phyloP scores from a whole-genome alignment of 2,329 filamentous ascomycete species.

The Mycogone perniciosa region DNA sequence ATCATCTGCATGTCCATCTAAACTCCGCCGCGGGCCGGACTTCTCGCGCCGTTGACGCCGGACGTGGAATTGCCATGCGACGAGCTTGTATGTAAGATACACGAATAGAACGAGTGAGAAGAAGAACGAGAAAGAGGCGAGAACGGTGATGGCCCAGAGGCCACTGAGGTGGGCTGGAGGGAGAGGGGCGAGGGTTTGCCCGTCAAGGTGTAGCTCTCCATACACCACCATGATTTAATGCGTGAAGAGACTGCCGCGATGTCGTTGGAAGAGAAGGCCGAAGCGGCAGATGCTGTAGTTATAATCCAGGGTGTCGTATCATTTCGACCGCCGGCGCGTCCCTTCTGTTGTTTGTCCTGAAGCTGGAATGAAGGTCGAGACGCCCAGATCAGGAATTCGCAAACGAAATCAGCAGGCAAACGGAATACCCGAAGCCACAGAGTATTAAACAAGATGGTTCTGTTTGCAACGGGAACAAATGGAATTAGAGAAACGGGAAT shows the following conservation, averaged over 20 bases:
- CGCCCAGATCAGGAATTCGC: too few relatives aligned
- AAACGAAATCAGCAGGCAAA: too few relatives aligned
- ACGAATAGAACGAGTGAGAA: conserved; percentile 23
- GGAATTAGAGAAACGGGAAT: too few relatives aligned
- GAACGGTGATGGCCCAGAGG: conserved; percentile 24
- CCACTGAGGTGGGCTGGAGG: conserved; percentile 18
- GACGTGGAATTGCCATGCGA: conserved; percentile 23
- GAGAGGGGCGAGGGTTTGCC: conserved; percentile 22
- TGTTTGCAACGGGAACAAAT: too few relatives aligned
- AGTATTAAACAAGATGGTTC: too few relatives aligned
- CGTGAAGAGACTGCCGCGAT: background rate
- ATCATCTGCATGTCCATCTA: background rate
- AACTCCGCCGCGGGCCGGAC: background rate
- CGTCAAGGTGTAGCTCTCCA: background rate
- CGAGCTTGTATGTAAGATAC: conserved; percentile 27
- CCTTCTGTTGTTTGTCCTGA: background rate
- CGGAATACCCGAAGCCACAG: too few relatives aligned
- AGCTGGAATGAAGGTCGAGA: background rate
- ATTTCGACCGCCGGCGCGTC: background rate
- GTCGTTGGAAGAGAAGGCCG: background rate
- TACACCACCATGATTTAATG: conserved; percentile 2
- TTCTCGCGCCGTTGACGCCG: conserved; percentile 1
- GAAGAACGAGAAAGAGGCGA: conserved; percentile 27
- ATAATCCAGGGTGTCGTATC: conserved; percentile 1
- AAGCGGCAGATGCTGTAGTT: background rate